These are phyloP conservation scores for Chytriomyces sp. DNA, from an alignment of 192 early-diverging fungal species.

Conservation along the genomic window DNA sequence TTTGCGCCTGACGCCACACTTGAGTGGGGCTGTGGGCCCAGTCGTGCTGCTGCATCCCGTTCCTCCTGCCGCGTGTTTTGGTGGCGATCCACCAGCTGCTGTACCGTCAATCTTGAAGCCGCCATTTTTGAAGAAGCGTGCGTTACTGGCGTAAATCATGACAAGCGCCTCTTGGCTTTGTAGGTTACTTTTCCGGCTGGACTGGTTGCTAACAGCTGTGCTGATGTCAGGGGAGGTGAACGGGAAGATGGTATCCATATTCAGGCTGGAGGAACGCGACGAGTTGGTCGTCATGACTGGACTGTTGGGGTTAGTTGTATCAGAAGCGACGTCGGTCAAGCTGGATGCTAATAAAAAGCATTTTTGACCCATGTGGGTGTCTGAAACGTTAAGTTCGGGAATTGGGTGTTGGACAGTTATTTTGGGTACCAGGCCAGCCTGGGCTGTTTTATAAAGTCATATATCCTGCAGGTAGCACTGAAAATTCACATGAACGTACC, in stretches of 20 bases:
- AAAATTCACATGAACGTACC: background rate
- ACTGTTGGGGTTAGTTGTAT: no score
- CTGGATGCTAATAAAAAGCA: background rate
- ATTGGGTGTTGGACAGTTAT: constrained; percentile 16
- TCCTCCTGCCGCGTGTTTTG: no score
- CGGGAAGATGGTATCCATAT: constrained; percentile 23
- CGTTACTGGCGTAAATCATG: constrained; percentile 21
- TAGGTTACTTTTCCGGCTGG: background rate
- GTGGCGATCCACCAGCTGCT: no score
- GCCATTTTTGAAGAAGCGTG: constrained; percentile 23
- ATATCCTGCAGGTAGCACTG: background rate
- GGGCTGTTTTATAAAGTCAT: background rate
- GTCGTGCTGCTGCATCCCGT: no score
- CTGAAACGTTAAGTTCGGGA: no score
- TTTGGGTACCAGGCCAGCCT: constrained; percentile 16
- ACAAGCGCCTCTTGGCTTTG: constrained; percentile 11
- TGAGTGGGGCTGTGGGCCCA: no score
- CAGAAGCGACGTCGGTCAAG: no score
- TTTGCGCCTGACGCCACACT: no score
- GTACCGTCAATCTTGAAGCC: no score
- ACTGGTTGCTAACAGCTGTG: no score
- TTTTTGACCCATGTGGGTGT: no score
- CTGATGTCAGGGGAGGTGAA: constrained; percentile 11
- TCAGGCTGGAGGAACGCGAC: background rate
- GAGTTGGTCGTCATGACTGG: no score